phyloP scores from a whole-genome alignment of 176 grass and related monocot species.

The Cenchrus americanus region DNA sequence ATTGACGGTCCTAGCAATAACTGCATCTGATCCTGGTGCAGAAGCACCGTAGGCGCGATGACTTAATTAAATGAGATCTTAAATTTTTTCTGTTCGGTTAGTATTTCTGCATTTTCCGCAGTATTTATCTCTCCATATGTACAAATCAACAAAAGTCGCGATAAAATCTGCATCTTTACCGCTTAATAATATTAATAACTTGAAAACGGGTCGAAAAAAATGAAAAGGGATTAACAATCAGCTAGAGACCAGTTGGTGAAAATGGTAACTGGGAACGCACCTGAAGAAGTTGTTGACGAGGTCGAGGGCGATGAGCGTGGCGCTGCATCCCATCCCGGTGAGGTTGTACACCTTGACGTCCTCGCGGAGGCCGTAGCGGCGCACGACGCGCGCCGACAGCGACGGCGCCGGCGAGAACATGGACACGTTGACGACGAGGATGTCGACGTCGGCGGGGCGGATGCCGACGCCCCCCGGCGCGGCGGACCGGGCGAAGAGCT shows the following conservation, averaged over 20 bases:
- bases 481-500: conserved; percentile 62
- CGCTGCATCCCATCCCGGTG: conserved; percentile 94
- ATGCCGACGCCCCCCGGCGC: conserved; percentile 15
- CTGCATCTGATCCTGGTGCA: neutral
- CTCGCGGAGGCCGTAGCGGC: conserved; percentile 63
- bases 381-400: conserved; percentile 66
- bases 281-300: conserved; percentile 75
- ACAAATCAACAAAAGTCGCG: no score
- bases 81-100: no score
- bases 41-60: neutral
- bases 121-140: no score
- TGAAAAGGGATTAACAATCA: neutral
- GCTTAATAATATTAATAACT: neutral
- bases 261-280: neutral
- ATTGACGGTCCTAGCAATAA: neutral
- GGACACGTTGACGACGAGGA: conserved; percentile 88
- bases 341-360: conserved; percentile 83
- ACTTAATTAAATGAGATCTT: neutral
- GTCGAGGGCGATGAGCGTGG: conserved; percentile 80
- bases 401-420: conserved; percentile 96
- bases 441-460: conserved; percentile 55
- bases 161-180: neutral
- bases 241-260: no score
- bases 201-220: neutral
- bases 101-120: no score